Evolutionary conservation across 768 basidiomycete species (phyloP), one percentile per base, ranked within the genome.

Genomic region (Gautieria morchelliformis): DNA sequence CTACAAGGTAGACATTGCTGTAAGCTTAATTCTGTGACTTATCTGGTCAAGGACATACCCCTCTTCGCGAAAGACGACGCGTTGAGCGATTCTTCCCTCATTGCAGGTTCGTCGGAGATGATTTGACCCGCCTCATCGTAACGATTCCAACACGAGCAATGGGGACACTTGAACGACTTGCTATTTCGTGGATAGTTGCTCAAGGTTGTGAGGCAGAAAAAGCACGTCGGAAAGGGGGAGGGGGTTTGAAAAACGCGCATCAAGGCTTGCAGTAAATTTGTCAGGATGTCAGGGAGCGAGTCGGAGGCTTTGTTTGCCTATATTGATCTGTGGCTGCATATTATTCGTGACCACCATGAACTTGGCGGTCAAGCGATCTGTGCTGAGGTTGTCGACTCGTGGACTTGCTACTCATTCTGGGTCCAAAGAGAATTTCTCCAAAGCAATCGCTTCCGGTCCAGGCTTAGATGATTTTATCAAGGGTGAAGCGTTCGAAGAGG

Each of bases 41-140:
- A 17, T 44, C n/a, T 9, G 9, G n/a, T 44, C 17, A 44, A 17
- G 17, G 12, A 69, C 78, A 44, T 61, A 87, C 89, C 88, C 67
- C 89, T 78, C 66, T 77, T 83, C 0, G 83, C 76, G 66, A 93
- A 93, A 3, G 86, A 85, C 19, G 64, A 68, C 2, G 72, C 66
- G 66, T 93, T 95, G 61, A 94, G 63, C 1, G 75, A 68, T 65
- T 91, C 82, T 61, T 90, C 82, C 65, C 89, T 83, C 89, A 93
- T 57, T 1, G 91, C 89, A 17, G 91, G 88, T 56, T 93, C 86
- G 64, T 92, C 86, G 1, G 89, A 89, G 39, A 85, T 63, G 61
- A 94, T 90, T 61, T 91, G 81, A 39, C 91, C 92, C 12, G 73
- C 67, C 52, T 79, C 69, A 63, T 87, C 81, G 65, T 79, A 89